A percentile compares a stretch with the other conserved stretches of the same genome.
Conservation (phyloP, 306 rosid genomes). For the Pachyrhizus erosus region DNA sequence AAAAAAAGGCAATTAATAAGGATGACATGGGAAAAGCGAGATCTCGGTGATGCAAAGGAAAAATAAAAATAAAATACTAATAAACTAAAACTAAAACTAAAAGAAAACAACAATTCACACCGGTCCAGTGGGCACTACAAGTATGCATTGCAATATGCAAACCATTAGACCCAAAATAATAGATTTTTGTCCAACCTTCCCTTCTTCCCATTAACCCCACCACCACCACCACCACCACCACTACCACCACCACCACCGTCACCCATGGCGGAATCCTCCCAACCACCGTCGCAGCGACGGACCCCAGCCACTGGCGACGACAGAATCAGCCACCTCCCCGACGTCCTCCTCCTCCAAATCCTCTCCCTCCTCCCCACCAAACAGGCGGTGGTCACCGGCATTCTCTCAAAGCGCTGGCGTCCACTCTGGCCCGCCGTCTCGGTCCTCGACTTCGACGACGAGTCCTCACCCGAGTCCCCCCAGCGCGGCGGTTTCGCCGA, state of each 20-base stretch:
- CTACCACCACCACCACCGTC: not conserved
- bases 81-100: no score
- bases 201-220: not conserved
- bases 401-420: conserved; percentile 50
- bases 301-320: not conserved
- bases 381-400: conserved; percentile 40
- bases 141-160: not conserved
- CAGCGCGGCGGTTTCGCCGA: not conserved
- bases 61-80: no score
- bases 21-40: not conserved
- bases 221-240: not conserved
- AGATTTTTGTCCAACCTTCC: no score
- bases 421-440: conserved; percentile 38
- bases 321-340: conserved; percentile 43
- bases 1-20: not conserved
- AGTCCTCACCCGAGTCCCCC: not conserved
- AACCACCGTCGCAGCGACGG: not conserved
- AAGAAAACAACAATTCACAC: not conserved
- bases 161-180: not conserved
- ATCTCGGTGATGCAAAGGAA: not conserved
- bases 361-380: conserved; percentile 53
- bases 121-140: no score
- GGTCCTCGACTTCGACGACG: conserved; percentile 32
- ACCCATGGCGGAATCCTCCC: conserved; percentile 19
- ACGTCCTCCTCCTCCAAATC: conserved; percentile 42